Base-by-base conservation (phyloP, 2,329 filamentous ascomycete genomes). In the Fusarium anguioides region DNA sequence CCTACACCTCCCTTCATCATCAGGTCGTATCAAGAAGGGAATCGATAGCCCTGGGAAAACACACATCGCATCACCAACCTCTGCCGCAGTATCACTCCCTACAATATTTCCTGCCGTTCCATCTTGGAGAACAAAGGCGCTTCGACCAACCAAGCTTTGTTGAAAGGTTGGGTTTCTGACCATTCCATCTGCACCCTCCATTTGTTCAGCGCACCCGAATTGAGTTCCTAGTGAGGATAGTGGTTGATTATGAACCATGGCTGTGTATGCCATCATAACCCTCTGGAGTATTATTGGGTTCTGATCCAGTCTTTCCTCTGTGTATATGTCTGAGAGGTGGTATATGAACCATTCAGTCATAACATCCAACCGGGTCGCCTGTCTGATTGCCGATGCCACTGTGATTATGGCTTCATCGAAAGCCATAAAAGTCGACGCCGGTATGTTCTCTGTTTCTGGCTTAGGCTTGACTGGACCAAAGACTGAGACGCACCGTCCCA, bases 261-360 rank as follows among this genome's bases (percentile, higher is more conserved):
- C 67, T 4, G 35, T 39, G 20, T 66, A 67, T 0, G n/a, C 57
- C 6, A 67, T 48, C 29, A 66, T 29, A 2, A 67, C 37, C 5
- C 57, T 52, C 8, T 49, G 12, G 11, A 61, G 18, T 2, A 61
- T 61, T 12, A 27, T 11, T 0, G 31, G 26, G 0, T 45, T n/a
- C 6, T 40, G 3, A 3, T 41, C n/a, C 2, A 66, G 14, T 2
- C 36, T 3, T 2, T 51, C n/a, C 17, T 49, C 35, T 0, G 37
- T 67, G 6, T 48, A 66, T 9, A 67, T 67, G 1, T 59, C 42
- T 0, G 58, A 17, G 1, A 66, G 48, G 8, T 66, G 42, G 1
- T 41, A 33, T 3, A 20, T 53, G 2, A 67, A 15, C 51, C 57
- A 66, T 15, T 53, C 49, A 0, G 3, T 5, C 64, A 67, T 67